A percentile compares a stretch with the other conserved stretches of the same genome.
Evolutionary conservation across 2,329 filamentous ascomycete genomes (phyloP).

Genomic region (Colletotrichum lindemuthianum): DNA sequence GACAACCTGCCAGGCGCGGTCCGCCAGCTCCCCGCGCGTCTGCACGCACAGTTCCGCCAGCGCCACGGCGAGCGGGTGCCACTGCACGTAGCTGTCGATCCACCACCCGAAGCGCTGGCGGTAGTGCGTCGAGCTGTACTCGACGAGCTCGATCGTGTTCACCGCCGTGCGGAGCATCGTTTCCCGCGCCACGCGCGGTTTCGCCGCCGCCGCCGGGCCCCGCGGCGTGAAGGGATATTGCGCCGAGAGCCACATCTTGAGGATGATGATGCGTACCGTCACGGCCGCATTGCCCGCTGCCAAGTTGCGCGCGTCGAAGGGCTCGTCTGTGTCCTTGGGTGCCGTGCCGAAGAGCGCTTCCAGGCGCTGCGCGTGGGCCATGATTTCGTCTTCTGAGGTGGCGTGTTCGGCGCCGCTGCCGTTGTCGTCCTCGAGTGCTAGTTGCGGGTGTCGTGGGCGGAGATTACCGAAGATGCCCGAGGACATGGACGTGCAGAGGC

Average conservation of each 20-base stretch:
- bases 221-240: conserved; percentile 56
- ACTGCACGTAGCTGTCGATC: conserved; percentile 61
- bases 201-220: conserved; percentile 37
- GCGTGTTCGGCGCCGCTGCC: conserved; percentile 23
- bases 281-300: conserved; percentile 51
- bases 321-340: conserved; percentile 40
- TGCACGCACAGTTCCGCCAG: conserved; percentile 62
- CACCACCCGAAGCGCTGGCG: conserved; percentile 57
- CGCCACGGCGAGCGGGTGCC: conserved; percentile 64
- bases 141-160: conserved; percentile 55
- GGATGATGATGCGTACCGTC: conserved; percentile 53
- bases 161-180: conserved; percentile 59
- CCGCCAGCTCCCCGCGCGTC: conserved; percentile 55
- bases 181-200: conserved; percentile 49
- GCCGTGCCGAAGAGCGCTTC: conserved; percentile 52
- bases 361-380: conserved; percentile 50
- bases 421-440: conserved; percentile 25
- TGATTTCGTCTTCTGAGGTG: conserved; percentile 51
- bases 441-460: conserved; percentile 48
- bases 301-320: conserved; percentile 40
- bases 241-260: conserved; percentile 57
- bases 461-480: conserved; percentile 50
- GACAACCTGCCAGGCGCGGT: conserved; percentile 60
- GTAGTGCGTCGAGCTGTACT: conserved; percentile 45
- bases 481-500: conserved; percentile 51